Evolutionary conservation across 192 early-diverging fungal genomes (phyloP).

Genomic region (Coemansia sp.): DNA sequence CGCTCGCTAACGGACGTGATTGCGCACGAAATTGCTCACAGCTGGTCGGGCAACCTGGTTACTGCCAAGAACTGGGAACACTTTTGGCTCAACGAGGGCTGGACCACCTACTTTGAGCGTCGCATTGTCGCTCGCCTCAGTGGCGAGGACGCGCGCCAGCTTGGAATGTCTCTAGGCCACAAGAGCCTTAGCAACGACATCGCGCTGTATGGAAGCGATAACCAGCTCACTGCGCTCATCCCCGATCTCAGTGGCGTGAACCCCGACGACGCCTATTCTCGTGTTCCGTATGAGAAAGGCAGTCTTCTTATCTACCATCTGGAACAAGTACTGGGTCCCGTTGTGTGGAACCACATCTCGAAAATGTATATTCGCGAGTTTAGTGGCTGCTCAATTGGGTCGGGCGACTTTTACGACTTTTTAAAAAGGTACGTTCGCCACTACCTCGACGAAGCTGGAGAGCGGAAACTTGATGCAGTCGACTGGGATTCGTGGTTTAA

Average conservation of each 20-base stretch:
- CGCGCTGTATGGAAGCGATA: slow-evolving; percentile 65
- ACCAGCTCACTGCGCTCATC: slow-evolving; percentile 70
- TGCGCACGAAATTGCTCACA: slow-evolving; percentile 93
- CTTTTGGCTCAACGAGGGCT: slow-evolving; percentile 97
- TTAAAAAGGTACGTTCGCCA: slow-evolving; percentile 73
- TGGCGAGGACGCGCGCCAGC: slow-evolving; percentile 79
- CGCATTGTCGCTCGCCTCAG: slow-evolving; percentile 83
- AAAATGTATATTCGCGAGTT: slow-evolving; percentile 79
- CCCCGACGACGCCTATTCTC: slow-evolving; percentile 81
- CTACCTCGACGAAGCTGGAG: slow-evolving; percentile 61
- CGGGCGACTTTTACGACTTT: slow-evolving; percentile 77
- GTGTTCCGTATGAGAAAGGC: slow-evolving; percentile 96
- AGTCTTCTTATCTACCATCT: slow-evolving; percentile 93
- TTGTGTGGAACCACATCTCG: slow-evolving; percentile 71
- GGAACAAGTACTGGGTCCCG: slow-evolving; percentile 90
- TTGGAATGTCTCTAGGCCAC: slow-evolving; percentile 23
- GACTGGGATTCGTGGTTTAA: slow-evolving; percentile 88
- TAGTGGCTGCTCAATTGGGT: slow-evolving; percentile 85
- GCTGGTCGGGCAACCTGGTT: slow-evolving; percentile 89
- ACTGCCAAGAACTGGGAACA: slow-evolving; percentile 82
- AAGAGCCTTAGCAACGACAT: slow-evolving; percentile 72
- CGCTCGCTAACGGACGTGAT: slow-evolving; percentile 92
- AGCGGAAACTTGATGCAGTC: slow-evolving; percentile 64
- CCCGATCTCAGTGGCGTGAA: slow-evolving; percentile 77
- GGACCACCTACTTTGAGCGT: slow-evolving; percentile 92